phyloP scores from a whole-genome alignment of 2,329 filamentous ascomycete species.

The Rutstroemia sp. region DNA sequence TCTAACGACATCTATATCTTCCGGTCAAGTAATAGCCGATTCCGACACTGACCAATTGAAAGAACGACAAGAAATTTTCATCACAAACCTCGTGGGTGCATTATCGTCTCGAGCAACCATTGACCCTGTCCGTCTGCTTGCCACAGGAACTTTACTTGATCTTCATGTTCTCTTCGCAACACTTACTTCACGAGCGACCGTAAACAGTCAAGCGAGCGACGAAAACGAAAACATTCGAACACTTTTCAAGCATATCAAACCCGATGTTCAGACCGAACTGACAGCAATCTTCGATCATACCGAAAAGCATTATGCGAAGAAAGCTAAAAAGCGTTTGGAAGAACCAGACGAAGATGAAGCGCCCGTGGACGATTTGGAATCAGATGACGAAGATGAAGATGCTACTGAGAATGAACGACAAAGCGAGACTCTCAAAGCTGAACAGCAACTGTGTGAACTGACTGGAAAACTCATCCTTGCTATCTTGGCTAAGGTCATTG shows the following conservation, averaged over 20 bases:
- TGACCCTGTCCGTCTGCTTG: conserved; percentile 70
- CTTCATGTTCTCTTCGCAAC: conserved; percentile 73
- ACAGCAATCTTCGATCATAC: conserved; percentile 69
- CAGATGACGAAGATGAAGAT: conserved; percentile 47
- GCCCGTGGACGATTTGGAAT: conserved; percentile 57
- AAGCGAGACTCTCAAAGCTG: conserved; percentile 64
- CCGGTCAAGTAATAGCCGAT: conserved; percentile 48
- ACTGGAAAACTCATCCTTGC: conserved; percentile 79
- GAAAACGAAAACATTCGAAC: conserved; percentile 48
- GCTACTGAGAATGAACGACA: conserved; percentile 51
- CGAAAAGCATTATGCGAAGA: conserved; percentile 72
- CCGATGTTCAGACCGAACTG: conserved; percentile 56
- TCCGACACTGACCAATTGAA: conserved; percentile 54
- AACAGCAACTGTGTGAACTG: conserved; percentile 79
- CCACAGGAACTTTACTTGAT: conserved; percentile 73
- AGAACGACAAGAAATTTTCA: conserved; percentile 47
- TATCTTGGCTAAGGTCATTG: conserved; percentile 67
- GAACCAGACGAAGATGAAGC: conserved; percentile 66
- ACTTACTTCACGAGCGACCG: conserved; percentile 44
- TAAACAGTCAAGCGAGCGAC: conserved; percentile 34
- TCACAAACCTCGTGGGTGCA: conserved; percentile 57
- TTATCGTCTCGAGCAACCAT: conserved; percentile 61
- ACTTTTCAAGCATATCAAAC: conserved; percentile 62
- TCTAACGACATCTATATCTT: conserved; percentile 46
- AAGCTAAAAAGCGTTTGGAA: conserved; percentile 53